Evolutionary conservation across 2,329 filamentous ascomycete species (phyloP).

Genomic region (Fusarium sp.): DNA sequence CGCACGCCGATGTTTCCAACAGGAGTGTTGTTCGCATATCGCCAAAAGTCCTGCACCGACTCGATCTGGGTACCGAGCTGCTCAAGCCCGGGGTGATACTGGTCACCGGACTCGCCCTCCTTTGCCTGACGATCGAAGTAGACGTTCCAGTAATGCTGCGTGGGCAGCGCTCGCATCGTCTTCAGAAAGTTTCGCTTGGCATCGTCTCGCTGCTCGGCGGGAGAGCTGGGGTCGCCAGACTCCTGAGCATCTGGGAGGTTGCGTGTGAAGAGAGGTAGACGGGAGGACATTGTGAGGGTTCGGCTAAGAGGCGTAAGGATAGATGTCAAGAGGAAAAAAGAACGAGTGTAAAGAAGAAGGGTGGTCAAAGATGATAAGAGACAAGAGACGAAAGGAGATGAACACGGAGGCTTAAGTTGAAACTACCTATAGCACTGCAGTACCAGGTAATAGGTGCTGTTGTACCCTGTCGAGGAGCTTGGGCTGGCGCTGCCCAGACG

Average conservation of each 20-base stretch:
- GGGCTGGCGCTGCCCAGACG: slow-evolving; percentile 1
- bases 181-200: slow-evolving; percentile 87
- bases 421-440: slow-evolving; percentile 11
- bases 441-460: neutral
- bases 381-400: slow-evolving; percentile 20
- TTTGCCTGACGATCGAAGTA: slow-evolving; percentile 70
- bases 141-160: slow-evolving; percentile 84
- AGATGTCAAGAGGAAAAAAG: neutral
- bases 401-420: slow-evolving; percentile 29
- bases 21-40: slow-evolving; percentile 84
- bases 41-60: slow-evolving; percentile 87
- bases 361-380: slow-evolving; percentile 9
- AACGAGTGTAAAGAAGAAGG: slow-evolving; percentile 34
- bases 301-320: neutral
- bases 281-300: slow-evolving; percentile 62
- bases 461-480: slow-evolving; percentile 26
- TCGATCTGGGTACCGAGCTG: slow-evolving; percentile 76
- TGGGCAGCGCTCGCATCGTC: slow-evolving; percentile 77
- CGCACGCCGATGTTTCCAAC: slow-evolving; percentile 81
- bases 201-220: slow-evolving; percentile 79
- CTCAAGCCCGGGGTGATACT: slow-evolving; percentile 69
- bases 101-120: slow-evolving; percentile 54
- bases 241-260: slow-evolving; percentile 72
- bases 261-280: slow-evolving; percentile 71
- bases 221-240: slow-evolving; percentile 71